These are phyloP conservation scores for Metschnikowia kofuensis DNA, from an alignment of 805 yeast genomes.

Conservation along the genomic window DNA sequence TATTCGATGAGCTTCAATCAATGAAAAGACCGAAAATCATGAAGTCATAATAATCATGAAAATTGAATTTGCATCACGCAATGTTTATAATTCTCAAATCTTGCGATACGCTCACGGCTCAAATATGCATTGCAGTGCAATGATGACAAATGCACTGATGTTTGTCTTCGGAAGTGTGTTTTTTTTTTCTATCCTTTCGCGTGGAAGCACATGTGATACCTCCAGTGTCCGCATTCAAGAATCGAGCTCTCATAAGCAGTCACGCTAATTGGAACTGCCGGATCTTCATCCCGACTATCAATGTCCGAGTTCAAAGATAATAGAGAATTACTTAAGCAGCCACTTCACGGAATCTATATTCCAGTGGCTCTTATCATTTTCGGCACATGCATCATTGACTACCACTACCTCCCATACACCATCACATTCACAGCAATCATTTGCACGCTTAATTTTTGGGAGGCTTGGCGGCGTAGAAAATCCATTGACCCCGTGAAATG, in stretches of 20 bases:
- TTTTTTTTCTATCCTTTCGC: neutral
- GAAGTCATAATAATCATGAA: too few relatives aligned
- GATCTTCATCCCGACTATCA: neutral
- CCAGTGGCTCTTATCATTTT: conserved; percentile 59
- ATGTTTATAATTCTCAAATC: too few relatives aligned
- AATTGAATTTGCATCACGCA: too few relatives aligned
- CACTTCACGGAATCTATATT: conserved; percentile 73
- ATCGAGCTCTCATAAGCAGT: neutral
- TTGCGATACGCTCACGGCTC: neutral
- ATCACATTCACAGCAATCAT: conserved; percentile 33
- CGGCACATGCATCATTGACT: conserved; percentile 57
- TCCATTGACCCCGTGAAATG: conserved; percentile 53
- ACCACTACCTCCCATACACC: conserved; percentile 47
- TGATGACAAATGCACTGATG: conserved; percentile 1
- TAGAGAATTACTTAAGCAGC: conserved; percentile 59
- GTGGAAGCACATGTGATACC: conserved; percentile 3
- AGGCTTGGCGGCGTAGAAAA: conserved; percentile 39
- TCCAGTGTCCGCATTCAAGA: neutral
- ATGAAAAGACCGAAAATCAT: too few relatives aligned
- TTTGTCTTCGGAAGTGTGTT: neutral
- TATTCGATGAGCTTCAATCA: too few relatives aligned
- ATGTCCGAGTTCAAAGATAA: conserved; percentile 32
- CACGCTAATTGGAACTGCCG: neutral
- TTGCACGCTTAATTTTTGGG: conserved; percentile 36
- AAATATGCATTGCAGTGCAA: neutral